Evolutionary conservation across 2,329 filamentous ascomycete genomes (phyloP).

Genomic region (Ophiostoma quercus): DNA sequence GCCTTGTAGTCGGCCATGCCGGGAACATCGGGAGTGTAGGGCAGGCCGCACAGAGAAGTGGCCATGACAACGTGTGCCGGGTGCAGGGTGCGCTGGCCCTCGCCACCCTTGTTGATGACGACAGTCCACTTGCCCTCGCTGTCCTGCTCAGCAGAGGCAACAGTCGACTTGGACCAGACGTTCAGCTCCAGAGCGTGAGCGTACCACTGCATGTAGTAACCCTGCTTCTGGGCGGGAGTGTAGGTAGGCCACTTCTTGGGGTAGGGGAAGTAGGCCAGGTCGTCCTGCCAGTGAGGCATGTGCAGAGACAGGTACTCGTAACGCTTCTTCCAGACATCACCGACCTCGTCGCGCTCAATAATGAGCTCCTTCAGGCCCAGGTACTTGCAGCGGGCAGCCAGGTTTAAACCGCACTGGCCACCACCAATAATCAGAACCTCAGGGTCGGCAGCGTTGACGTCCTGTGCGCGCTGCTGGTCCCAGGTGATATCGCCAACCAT

Average conservation of each 20-base stretch:
- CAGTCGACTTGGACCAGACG: constrained; percentile 32
- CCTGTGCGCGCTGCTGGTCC: constrained; percentile 26
- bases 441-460: background rate
- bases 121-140: constrained; percentile 51
- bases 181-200: constrained; percentile 40
- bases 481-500: constrained; percentile 35
- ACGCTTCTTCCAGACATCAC: constrained; percentile 46
- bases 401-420: constrained; percentile 34
- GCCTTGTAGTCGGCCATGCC: constrained; percentile 16
- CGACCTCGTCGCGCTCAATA: constrained; percentile 41
- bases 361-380: constrained; percentile 34
- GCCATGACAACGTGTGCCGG: constrained; percentile 21
- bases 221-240: constrained; percentile 42
- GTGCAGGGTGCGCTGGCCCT: constrained; percentile 18
- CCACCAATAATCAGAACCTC: constrained; percentile 31
- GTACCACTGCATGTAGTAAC: constrained; percentile 43
- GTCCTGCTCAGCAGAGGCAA: constrained; percentile 20
- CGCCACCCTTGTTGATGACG: constrained; percentile 35
- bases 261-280: constrained; percentile 41
- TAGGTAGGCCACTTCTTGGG: constrained; percentile 33
- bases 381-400: constrained; percentile 32
- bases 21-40: constrained; percentile 19
- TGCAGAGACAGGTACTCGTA: constrained; percentile 34
- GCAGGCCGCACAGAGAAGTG: constrained; percentile 20
- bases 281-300: constrained; percentile 34